These are phyloP conservation scores for Phytophthora chlamydospora DNA, from an alignment of 352 stramenopile species.

Conservation along the genomic window DNA sequence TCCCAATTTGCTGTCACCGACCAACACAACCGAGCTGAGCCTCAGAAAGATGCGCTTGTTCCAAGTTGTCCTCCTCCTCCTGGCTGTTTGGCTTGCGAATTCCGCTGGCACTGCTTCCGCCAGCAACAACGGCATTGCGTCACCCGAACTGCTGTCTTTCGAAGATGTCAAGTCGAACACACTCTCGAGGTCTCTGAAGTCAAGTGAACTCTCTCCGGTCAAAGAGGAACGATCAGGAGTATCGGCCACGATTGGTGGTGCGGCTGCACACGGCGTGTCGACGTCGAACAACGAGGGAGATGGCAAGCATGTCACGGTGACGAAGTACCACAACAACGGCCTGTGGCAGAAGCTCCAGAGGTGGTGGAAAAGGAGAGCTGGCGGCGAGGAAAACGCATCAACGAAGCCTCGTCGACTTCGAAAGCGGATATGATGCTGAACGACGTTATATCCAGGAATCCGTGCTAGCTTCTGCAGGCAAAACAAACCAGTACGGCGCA, in stretches of 20 bases:
- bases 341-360: slow-evolving; percentile 13
- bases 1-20: slow-evolving; percentile 8
- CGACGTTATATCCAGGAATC: no score
- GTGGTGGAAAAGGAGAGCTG: slow-evolving; percentile 16
- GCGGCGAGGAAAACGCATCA: not conserved
- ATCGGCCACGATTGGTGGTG: slow-evolving; percentile 8
- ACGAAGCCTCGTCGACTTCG: slow-evolving; percentile 16
- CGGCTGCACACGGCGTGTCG: slow-evolving; percentile 1
- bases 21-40: not conserved
- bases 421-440: not conserved
- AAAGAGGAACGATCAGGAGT: slow-evolving; percentile 13
- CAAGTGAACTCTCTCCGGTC: not conserved
- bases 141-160: slow-evolving; percentile 15
- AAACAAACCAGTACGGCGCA: not conserved
- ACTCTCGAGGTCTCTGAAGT: not conserved
- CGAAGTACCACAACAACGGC: slow-evolving; percentile 27
- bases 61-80: slow-evolving; percentile 10
- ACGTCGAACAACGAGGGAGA: not conserved
- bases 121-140: slow-evolving; percentile 4
- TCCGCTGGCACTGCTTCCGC: not conserved
- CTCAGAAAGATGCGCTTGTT: slow-evolving; percentile 8
- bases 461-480: not conserved
- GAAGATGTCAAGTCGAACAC: slow-evolving; percentile 6
- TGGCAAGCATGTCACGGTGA: slow-evolving; percentile 15
- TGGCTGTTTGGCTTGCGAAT: slow-evolving; percentile 16